Percentiles rank a stretch among this genome's conserved stretches.
Conservation (phyloP, 176 grass and related monocot species). For the Zea mays region DNA sequence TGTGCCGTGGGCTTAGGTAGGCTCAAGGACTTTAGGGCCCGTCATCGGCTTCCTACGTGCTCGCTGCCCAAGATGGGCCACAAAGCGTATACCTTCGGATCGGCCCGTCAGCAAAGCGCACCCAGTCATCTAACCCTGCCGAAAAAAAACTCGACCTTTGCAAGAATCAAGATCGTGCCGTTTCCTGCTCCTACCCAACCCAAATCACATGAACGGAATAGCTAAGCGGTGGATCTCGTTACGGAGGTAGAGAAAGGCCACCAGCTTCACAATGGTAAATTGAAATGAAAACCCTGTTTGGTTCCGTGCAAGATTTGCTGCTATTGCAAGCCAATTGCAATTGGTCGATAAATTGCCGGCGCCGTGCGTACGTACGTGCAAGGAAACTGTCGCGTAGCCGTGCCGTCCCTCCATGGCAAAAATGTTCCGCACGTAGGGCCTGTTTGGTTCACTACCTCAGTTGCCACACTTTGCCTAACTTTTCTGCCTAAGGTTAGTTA, state of each 20-base stretch:
- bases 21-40: not conserved
- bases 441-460: too few species aligned
- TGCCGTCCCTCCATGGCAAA: not conserved
- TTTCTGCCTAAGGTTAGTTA: too few species aligned
- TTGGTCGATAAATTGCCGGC: not conserved
- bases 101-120: not conserved
- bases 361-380: not conserved
- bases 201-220: too few species aligned
- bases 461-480: too few species aligned
- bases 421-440: not conserved
- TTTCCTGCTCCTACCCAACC: too few species aligned
- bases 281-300: not conserved
- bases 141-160: not conserved
- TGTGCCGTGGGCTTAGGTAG: not conserved
- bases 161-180: too few species aligned
- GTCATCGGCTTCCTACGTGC: not conserved
- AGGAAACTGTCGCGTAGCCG: too few species aligned
- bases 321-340: not conserved
- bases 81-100: not conserved
- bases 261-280: too few species aligned
- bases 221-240: not conserved
- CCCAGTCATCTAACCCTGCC: not conserved
- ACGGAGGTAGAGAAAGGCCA: too few species aligned
- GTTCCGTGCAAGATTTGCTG: not conserved
- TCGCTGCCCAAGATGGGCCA: not conserved